Percentiles rank a stretch among this genome's conserved stretches.
Conservation (phyloP, 2,329 filamentous ascomycete genomes). For the Hypoxylon sp. region DNA sequence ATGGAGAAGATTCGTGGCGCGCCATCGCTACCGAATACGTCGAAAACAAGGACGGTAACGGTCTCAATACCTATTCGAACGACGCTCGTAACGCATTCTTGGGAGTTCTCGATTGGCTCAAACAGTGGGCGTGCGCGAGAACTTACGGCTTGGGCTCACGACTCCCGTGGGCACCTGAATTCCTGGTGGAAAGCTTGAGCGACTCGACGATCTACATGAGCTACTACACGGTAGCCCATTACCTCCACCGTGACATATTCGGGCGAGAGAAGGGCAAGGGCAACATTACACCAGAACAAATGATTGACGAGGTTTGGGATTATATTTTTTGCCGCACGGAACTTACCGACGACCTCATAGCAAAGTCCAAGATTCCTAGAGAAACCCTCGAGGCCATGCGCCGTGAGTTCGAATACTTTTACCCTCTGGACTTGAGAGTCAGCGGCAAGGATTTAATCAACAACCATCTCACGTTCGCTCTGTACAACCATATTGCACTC, state of each 20-base stretch:
- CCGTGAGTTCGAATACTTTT: conserved; percentile 96
- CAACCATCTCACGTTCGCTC: conserved; percentile 95
- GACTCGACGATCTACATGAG: conserved; percentile 95
- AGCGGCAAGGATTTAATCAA: conserved; percentile 94
- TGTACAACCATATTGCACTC: conserved; percentile 93
- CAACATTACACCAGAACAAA: conserved; percentile 83
- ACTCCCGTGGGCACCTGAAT: conserved; percentile 91
- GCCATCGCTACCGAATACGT: conserved; percentile 80
- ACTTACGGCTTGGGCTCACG: conserved; percentile 94
- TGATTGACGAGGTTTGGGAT: conserved; percentile 97
- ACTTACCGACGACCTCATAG: conserved; percentile 74
- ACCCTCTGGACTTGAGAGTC: conserved; percentile 88
- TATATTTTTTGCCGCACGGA: conserved; percentile 89
- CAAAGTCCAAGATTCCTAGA: conserved; percentile 78
- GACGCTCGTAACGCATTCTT: conserved; percentile 74
- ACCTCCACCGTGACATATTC: conserved; percentile 87
- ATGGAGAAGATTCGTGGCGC: conserved; percentile 92
- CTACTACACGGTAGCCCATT: conserved; percentile 78
- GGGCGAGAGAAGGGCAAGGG: conserved; percentile 79
- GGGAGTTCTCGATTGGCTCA: conserved; percentile 90
- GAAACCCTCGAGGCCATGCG: conserved; percentile 84
- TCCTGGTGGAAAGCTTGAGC: conserved; percentile 91
- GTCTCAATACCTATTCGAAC: conserved; percentile 82
- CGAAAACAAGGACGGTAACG: conserved; percentile 74
- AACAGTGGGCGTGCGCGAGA: conserved; percentile 94